Evolutionary conservation across 1,139 yeast genomes (phyloP), one percentile per base, ranked within the genome.

Genomic region (Yamadazyma kanchanaburiensis): DNA sequence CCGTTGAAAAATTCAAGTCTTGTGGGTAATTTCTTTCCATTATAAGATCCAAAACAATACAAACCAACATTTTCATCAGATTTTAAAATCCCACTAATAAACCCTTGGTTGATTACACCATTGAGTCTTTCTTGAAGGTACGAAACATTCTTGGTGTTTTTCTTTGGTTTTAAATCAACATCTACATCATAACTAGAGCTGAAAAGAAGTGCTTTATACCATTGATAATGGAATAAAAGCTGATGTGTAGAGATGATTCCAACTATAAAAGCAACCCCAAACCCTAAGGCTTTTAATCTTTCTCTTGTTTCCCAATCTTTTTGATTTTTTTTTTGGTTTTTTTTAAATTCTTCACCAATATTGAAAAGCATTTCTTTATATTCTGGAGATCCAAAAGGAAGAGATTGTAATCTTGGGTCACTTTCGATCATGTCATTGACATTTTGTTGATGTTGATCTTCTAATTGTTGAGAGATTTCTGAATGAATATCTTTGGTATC

Each of bases 1-100:
- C 73, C 72, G 46, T 88, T 87, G 46, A 89, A 87, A 44, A 65
- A 72, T 2, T 67, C 61, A 5, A 83, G 53, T 46, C 95, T 64
- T 16, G 71, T 48, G 2, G 95, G 94, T 12, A 69, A 53, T 38
- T 68, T 71, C 20, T 61, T 57, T 5, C 55, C 56, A 15, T 57
- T 53, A 3, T 49, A 47, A 13, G 54, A 58, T 1, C 74, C 74
- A 43, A 55, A 60, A 9, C 64, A 36, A 41, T 68, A 68, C 21
- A 68, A 49, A 0, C 74, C 74, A 3, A 62, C 37, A 4, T 37
- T 43, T 10, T 48, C 38, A 4, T 33, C 35, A 5, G 70, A 63
- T 14, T 27, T 18, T 5, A 26, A 15, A 4, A 37, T 23, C 1
- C 31, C 27, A 19, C 13, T 13, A 9, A 41, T 21, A 30, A 43